These are phyloP conservation scores for Hanseniaspora nectarophila DNA, from an alignment of 805 yeast species.

Conservation along the genomic window DNA sequence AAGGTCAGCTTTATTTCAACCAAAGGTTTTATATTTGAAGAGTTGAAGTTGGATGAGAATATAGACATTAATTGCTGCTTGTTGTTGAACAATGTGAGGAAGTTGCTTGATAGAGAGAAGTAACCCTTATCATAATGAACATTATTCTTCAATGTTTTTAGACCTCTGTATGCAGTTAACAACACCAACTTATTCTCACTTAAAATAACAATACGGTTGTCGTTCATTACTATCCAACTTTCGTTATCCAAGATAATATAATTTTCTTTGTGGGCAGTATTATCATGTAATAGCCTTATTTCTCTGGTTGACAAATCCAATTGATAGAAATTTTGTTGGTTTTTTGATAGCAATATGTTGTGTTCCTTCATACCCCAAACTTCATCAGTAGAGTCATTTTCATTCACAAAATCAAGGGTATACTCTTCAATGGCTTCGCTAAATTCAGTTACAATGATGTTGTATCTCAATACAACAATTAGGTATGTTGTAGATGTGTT, in stretches of 20 bases:
- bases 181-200: neutral
- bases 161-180: neutral
- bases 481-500: neutral
- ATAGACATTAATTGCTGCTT: neutral
- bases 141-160: constrained; percentile 14
- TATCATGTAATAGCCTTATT: neutral
- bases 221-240: constrained; percentile 7
- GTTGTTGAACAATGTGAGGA: neutral
- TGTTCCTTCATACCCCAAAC: constrained; percentile 9
- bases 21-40: constrained; percentile 19
- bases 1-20: constrained; percentile 23
- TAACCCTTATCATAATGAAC: constrained; percentile 4
- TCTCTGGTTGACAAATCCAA: neutral
- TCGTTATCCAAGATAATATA: neutral
- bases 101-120: constrained; percentile 3
- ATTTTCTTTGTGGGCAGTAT: neutral
- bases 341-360: constrained; percentile 8
- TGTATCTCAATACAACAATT: neutral
- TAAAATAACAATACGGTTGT: neutral
- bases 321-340: constrained; percentile 8
- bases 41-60: constrained; percentile 5
- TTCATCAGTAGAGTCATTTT: constrained; percentile 11
- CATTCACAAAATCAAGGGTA: constrained; percentile 3
- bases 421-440: neutral
- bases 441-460: constrained; percentile 3